Evolutionary conservation across 805 yeast species (phyloP).

Genomic region (Tetrapisispora arboricola): DNA sequence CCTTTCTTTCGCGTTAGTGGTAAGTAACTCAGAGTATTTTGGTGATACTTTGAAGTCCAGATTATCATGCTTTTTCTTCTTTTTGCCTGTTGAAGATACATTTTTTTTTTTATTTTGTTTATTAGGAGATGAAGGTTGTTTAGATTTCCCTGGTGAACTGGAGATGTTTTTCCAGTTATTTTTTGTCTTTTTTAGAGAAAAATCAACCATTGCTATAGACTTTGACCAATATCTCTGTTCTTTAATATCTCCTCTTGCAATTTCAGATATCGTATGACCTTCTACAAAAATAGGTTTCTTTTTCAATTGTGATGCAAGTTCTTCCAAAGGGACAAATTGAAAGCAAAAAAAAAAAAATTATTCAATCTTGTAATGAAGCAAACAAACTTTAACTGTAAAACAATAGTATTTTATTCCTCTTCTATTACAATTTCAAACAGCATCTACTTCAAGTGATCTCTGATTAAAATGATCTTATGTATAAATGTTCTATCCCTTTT

Average conservation of each 20-base stretch:
- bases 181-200: conserved; percentile 27
- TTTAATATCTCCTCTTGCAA: too few relatives aligned
- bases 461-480: too few relatives aligned
- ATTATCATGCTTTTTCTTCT: conserved; percentile 5
- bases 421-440: too few relatives aligned
- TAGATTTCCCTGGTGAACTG: conserved; percentile 10
- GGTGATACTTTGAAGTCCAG: conserved; percentile 3
- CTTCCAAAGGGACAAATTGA: too few relatives aligned
- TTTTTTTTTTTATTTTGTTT: conserved; percentile 6
- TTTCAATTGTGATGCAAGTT: too few relatives aligned
- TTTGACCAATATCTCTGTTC: background rate
- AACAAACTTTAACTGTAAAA: too few relatives aligned
- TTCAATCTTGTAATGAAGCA: too few relatives aligned
- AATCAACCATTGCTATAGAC: conserved; percentile 22
- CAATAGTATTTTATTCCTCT: too few relatives aligned
- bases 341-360: too few relatives aligned
- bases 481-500: background rate
- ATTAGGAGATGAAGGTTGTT: conserved; percentile 10
- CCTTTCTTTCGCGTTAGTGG: conserved; percentile 28
- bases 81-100: conserved; percentile 6
- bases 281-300: too few relatives aligned
- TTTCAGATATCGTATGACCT: too few relatives aligned
- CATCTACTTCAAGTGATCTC: too few relatives aligned
- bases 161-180: conserved; percentile 20
- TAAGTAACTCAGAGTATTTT: conserved; percentile 21